phyloP scores from a whole-genome alignment of 306 rosid species.

The Medicago lupulina region DNA sequence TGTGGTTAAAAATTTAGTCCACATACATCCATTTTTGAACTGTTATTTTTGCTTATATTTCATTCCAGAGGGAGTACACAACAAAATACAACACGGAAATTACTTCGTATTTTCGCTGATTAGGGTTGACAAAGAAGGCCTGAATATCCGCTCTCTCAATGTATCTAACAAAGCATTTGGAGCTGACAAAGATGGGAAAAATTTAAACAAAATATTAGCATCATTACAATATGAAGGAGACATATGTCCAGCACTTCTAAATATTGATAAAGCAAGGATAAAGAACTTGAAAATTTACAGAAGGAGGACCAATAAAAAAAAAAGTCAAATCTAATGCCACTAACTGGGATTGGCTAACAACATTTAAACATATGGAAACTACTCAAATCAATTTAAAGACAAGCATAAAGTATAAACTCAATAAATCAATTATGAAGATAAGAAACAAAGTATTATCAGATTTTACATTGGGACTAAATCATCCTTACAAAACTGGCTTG shows the following conservation, averaged over 20 bases:
- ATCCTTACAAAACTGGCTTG: too few species aligned
- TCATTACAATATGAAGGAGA: slow-evolving; percentile 21
- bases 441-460: background rate
- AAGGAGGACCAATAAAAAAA: slow-evolving; percentile 25
- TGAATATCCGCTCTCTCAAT: slow-evolving; percentile 90
- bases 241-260: slow-evolving; percentile 23
- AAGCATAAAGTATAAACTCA: too few species aligned
- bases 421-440: slow-evolving; percentile 28
- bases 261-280: slow-evolving; percentile 25
- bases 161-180: slow-evolving; percentile 83
- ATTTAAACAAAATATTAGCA: slow-evolving; percentile 38
- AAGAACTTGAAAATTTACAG: slow-evolving; percentile 22
- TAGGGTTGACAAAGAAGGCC: slow-evolving; percentile 85
- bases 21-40: too few species aligned
- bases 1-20: too few species aligned
- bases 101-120: slow-evolving; percentile 82
- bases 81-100: slow-evolving; percentile 35
- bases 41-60: too few species aligned
- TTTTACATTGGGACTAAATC: too few species aligned
- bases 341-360: background rate
- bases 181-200: slow-evolving; percentile 56
- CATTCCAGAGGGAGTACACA: background rate
- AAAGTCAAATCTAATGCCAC: background rate
- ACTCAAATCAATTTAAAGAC: background rate
- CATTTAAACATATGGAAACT: background rate